Percentiles rank a stretch among this genome's conserved stretches.
phyloP scores from a whole-genome alignment of 1,284 basidiomycete species.

The Peniophora sp. region DNA sequence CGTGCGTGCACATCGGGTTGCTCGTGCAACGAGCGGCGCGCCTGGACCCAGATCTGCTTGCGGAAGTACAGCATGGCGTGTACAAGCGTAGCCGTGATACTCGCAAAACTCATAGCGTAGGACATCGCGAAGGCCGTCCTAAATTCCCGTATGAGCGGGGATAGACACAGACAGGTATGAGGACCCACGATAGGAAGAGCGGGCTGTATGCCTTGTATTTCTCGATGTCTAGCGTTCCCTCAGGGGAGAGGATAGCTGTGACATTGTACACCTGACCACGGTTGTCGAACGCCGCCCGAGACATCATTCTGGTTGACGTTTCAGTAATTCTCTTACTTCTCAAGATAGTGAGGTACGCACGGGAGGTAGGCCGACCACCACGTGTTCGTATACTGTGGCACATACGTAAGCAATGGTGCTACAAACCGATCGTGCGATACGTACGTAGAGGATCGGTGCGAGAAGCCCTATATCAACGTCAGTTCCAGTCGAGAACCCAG shows the following conservation, averaged over 20 bases:
- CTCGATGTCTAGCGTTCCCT: constrained; percentile 49
- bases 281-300: constrained; percentile 51
- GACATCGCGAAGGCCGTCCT: constrained; percentile 45
- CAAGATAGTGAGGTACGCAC: constrained; percentile 7
- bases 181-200: constrained; percentile 60
- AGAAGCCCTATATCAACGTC: constrained; percentile 38
- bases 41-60: constrained; percentile 58
- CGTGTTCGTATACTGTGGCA: constrained; percentile 41
- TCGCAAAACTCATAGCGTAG: constrained; percentile 50
- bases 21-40: constrained; percentile 53
- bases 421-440: constrained; percentile 3
- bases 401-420: background rate
- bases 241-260: constrained; percentile 48
- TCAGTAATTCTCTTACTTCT: constrained; percentile 1
- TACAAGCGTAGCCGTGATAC: constrained; percentile 59
- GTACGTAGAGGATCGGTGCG: constrained; percentile 55
- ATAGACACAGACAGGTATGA: background rate
- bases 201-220: constrained; percentile 80
- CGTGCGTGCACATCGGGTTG: constrained; percentile 80
- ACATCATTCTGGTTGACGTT: constrained; percentile 33
- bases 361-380: constrained; percentile 51
- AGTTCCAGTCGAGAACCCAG: background rate
- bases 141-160: background rate
- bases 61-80: constrained; percentile 79
- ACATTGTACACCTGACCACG: constrained; percentile 66